Evolutionary conservation across 441 rosid species (phyloP), one percentile per base, ranked within the genome.

Genomic region (Lagerstroemia fauriei): DNA sequence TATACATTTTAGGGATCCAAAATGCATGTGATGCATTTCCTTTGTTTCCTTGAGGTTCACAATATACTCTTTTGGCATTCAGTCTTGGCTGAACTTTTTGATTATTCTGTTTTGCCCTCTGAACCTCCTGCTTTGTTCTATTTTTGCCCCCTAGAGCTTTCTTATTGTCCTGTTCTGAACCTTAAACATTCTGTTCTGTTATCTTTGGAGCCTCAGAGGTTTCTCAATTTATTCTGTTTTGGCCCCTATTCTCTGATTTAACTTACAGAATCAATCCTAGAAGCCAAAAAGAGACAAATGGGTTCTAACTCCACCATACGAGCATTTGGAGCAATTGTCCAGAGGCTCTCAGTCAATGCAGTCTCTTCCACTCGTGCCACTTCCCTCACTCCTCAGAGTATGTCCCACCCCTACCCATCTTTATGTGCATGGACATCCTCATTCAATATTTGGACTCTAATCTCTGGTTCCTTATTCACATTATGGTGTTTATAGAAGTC

Each of bases 291-390:
- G 66, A 59, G 66, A 29, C 34, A 72, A 6, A 90, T 88, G 92
- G 88, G 87, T 46, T 85, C 89, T 5, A 83, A 81, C 80, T 81
- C 88, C 48, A 81, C 91, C 29, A 82, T 86, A 88, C 90, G 93
- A 90, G 90, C 84, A 51, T 78, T 87, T 41, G 90, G 90, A 34
- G 84, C 85, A 66, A 59, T 92, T 29, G 85, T 95, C 69, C 85
- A 73, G 47, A 86, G 92, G 85, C 84, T 94, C 77, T 86, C 89
- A 50, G 31, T 73, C 51, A 82, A 79, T 87, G 92, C 91, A 27
- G 34, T 87, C 47, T 80, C 83, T 51, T 87, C 87, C 9, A 88
- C 81, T 83, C 86, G 85, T 38, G 87, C 83, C 76, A 77, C 70
- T 77, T 82, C 87, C 75, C 75, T 72, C 74, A 81, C 80, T 63